Evolutionary conservation across 768 basidiomycete species (phyloP).

Genomic region (Mycena kentingensis): DNA sequence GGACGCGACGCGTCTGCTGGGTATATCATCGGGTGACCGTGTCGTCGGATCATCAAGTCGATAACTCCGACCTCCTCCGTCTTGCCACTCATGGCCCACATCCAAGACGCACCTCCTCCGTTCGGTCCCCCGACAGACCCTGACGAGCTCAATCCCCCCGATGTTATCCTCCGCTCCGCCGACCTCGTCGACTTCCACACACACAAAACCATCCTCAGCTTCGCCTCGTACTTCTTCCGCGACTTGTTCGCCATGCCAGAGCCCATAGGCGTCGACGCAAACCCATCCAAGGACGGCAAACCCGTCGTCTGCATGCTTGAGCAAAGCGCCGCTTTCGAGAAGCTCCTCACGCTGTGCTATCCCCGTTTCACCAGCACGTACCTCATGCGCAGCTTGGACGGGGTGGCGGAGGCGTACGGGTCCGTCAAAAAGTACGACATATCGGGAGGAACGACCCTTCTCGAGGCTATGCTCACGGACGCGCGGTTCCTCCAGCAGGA

Average conservation of each 20-base stretch:
- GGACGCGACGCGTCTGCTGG: too few species aligned
- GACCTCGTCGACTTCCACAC: slow-evolving; percentile 32
- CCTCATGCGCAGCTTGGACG: background rate
- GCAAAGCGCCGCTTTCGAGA: background rate
- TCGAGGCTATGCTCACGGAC: background rate
- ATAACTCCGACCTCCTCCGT: too few species aligned
- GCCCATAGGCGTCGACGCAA: slow-evolving; percentile 26
- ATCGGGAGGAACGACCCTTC: background rate
- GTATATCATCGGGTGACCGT: too few species aligned
- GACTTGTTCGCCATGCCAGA: slow-evolving; percentile 10
- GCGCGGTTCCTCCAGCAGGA: background rate
- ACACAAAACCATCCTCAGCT: slow-evolving; percentile 29
- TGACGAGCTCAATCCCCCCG: slow-evolving; percentile 10
- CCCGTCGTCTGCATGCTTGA: background rate
- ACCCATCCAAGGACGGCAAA: slow-evolving; percentile 14
- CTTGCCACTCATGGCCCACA: too few species aligned
- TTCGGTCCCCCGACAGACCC: background rate
- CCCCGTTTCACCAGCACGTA: background rate
- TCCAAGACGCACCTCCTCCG: background rate
- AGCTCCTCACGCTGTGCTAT: slow-evolving; percentile 1
- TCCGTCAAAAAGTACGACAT: background rate
- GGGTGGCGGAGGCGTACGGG: background rate
- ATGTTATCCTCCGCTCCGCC: slow-evolving; percentile 31
- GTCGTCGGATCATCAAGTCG: too few species aligned
- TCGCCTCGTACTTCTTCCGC: slow-evolving; percentile 31